Percentiles rank a stretch among this genome's conserved stretches.
These are phyloP conservation scores for Colletotrichum trifolii DNA, from an alignment of 2,329 filamentous ascomycete genomes.

Conservation along the genomic window DNA sequence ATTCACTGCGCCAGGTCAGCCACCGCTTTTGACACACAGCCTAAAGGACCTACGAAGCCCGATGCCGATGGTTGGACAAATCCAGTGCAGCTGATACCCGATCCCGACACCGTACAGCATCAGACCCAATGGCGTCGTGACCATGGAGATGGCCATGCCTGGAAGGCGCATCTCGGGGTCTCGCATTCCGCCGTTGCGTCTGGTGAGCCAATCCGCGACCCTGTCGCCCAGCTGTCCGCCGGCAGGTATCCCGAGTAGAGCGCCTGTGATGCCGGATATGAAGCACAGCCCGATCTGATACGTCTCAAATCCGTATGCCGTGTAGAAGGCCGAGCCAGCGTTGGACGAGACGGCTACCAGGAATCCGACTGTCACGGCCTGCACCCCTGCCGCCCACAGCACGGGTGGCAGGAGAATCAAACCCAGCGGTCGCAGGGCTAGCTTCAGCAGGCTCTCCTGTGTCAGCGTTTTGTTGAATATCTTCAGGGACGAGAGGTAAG, in stretches of 20 bases:
- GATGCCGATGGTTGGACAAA: constrained; percentile 65
- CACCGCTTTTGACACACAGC: not conserved
- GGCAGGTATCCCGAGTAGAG: constrained; percentile 59
- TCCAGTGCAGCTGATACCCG: constrained; percentile 61
- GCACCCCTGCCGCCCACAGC: constrained; percentile 65
- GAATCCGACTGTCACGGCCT: constrained; percentile 66
- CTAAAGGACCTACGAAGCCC: constrained; percentile 56
- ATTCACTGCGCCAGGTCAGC: constrained; percentile 52
- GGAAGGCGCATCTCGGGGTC: constrained; percentile 71
- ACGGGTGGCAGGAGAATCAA: constrained; percentile 63
- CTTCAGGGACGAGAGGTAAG: constrained; percentile 50
- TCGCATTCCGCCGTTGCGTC: constrained; percentile 64
- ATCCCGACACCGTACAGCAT: constrained; percentile 61
- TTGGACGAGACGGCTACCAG: constrained; percentile 66
- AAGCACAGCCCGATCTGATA: constrained; percentile 65
- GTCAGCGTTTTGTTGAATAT: constrained; percentile 57
- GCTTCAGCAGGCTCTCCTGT: constrained; percentile 57
- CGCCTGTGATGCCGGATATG: constrained; percentile 58
- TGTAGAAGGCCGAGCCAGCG: constrained; percentile 55
- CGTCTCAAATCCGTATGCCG: constrained; percentile 55
- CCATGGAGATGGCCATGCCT: constrained; percentile 60
- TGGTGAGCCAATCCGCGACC: constrained; percentile 60
- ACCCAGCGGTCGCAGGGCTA: constrained; percentile 61
- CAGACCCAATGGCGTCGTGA: constrained; percentile 59
- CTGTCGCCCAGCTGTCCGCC: constrained; percentile 61